Evolutionary conservation across 768 basidiomycete species (phyloP), one percentile per base, ranked within the genome.

Genomic region (Lactifluus pinguis): DNA sequence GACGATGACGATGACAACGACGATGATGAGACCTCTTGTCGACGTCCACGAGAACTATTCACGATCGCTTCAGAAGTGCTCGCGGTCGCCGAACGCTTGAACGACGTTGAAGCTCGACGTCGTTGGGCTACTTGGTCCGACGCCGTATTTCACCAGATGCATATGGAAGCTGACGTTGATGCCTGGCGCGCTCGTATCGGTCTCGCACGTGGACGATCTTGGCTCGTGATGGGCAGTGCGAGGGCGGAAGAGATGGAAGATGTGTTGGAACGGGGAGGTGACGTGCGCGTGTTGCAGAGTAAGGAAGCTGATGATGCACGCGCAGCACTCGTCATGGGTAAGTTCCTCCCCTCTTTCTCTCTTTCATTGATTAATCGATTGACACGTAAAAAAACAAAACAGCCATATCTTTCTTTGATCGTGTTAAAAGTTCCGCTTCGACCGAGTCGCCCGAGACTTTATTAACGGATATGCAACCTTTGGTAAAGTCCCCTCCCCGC

Each of bases 61-160:
- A 83, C 82, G 21, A 81, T 86, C 61, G 85, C 81, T 6, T 76
- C 79, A 10, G 82, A 84, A 64, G 82, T 86, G 19, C 74, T 87
- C 19, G 73, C 79, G 41, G 74, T 85, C 42, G 78, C 84, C 0
- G 84, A 86, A 67, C 82, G 81, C 50, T 73, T 86, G 15, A 70
- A 75, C 0, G 56, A 66, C 4, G 68, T 79, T 1, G 66, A 72
- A 0, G 77, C 82, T 64, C 76, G 85, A 41, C 73, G 76, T 49
- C 73, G 76, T 48, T 86, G 84, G 83, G 84, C 83, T 0, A 58
- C 68, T 1, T 85, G 82, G 80, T 83, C 84, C 3, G 83, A 85
- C 63, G 74, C 77, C 8, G 76, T 87, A 11, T 79, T 86, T 65
- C 72, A 74, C 49, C 83, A 86, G 74, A 83, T 86, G 79, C 79